Evolutionary conservation across 169 alveolate species (phyloP), one percentile per base, ranked within the genome.

Genomic region (Eimeria praecox): DNA sequence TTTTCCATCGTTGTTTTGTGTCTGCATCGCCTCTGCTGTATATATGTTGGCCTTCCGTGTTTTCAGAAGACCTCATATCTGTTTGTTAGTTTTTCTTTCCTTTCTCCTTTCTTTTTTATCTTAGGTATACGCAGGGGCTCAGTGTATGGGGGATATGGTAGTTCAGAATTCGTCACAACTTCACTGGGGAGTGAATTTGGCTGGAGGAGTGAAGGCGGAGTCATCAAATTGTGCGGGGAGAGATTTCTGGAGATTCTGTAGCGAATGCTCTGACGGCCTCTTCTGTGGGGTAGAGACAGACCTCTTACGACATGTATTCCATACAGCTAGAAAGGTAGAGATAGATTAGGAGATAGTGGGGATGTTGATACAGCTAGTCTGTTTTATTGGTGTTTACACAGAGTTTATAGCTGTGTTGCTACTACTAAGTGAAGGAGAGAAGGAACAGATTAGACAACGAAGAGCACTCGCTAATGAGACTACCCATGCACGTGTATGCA

Each of bases 101-200:
- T 24, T 69, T n/a, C 27, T 4, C 4, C 66, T 56, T 2, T 30
- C 30, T 20, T 66, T 8, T 8, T 5, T 66, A 10, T 20, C 82
- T 33, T 44, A 69, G 82, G 40, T 69, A 2, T 69, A 69, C 46
- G 40, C 49, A 2, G 82, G 82, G 6, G 33, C 82, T 12, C 82
- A 69, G 82, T 69, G 82, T 44, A 69, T 69, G 82, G 82, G 82
- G 49, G 82, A 69, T 44, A 69, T 69, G 82, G 82, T 69, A 44
- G 82, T 69, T 8, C 82, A 69, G 82, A 69, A 69, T 69, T 69
- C 82, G 46, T 69, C 82, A 2, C 82, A 69, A 44, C 42, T 69
- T 18, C 82, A 69, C 42, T 69, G 82, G 82, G 82, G 82, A 10
- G 82, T 69, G 16, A 69, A 69, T 69, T 9, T 24, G 16, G 82